Evolutionary conservation across 1,284 basidiomycete species (phyloP).

Genomic region (Tilletia walkeri): DNA sequence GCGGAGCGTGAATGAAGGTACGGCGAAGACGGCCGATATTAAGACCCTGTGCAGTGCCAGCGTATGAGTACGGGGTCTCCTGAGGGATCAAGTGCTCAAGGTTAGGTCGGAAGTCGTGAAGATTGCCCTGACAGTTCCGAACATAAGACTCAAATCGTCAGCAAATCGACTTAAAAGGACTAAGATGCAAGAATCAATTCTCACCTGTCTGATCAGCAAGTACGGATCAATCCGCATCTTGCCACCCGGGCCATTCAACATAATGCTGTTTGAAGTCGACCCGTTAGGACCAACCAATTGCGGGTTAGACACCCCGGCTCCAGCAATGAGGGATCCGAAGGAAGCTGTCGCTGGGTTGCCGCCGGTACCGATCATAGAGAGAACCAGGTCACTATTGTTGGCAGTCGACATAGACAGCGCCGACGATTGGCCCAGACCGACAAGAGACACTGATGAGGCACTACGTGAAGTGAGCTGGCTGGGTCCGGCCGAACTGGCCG

Average conservation of each 20-base stretch:
- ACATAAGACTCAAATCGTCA: too few relatives aligned
- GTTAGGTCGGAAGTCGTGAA: constrained; percentile 65
- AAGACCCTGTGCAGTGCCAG: constrained; percentile 30
- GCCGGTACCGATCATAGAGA: background rate
- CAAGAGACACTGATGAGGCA: background rate
- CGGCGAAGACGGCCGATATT: constrained; percentile 35
- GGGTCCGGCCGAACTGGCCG: background rate
- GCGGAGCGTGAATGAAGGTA: constrained; percentile 40
- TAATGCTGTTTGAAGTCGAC: background rate
- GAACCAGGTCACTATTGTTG: background rate
- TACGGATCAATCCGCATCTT: constrained; percentile 82
- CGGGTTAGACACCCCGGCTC: background rate
- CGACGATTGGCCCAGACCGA: background rate
- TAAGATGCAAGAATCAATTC: constrained; percentile 33
- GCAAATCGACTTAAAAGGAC: constrained; percentile 10
- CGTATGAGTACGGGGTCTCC: constrained; percentile 40
- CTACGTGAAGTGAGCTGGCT: background rate
- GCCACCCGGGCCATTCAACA: constrained; percentile 21
- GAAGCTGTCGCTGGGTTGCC: constrained; percentile 2
- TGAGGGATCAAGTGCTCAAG: constrained; percentile 39
- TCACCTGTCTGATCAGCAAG: constrained; percentile 74
- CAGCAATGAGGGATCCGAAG: background rate
- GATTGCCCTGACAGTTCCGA: constrained; percentile 62
- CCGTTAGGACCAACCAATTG: background rate
- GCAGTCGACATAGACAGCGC: background rate